Evolutionary conservation across 192 early-diverging fungal genomes (phyloP).

Genomic region (Coemansia sp.): DNA sequence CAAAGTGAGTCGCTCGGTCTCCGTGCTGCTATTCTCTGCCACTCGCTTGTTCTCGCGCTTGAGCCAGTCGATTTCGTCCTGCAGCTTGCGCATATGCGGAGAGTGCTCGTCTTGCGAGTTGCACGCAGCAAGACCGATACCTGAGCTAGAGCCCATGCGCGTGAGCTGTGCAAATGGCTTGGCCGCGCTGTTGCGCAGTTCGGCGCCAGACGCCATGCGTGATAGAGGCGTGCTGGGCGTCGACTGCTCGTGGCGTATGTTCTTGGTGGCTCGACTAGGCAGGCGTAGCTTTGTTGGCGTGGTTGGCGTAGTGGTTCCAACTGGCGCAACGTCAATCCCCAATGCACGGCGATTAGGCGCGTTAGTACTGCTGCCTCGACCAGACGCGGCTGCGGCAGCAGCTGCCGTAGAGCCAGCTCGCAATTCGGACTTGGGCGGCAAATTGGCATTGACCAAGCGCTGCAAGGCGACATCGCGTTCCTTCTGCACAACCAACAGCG

Average conservation of each 20-base stretch:
- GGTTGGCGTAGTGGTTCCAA: neutral
- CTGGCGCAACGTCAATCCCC: conserved; percentile 15
- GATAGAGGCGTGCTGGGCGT: conserved; percentile 11
- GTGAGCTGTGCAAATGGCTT: neutral
- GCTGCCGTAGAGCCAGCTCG: neutral
- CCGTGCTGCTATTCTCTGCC: conserved; percentile 16
- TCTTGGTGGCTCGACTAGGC: conserved; percentile 32
- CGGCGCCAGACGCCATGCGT: conserved; percentile 18
- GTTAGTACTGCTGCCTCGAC: neutral
- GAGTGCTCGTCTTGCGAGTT: neutral
- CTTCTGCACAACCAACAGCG: conserved; percentile 44
- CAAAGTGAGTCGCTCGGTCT: conserved; percentile 31
- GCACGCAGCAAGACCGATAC: neutral
- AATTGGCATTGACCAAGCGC: conserved; percentile 33
- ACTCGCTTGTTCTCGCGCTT: conserved; percentile 20
- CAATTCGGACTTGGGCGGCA: neutral
- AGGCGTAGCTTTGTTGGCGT: conserved; percentile 31
- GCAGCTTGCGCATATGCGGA: conserved; percentile 13
- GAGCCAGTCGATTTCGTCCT: conserved; percentile 32
- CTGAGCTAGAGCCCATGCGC: conserved; percentile 6
- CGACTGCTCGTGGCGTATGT: conserved; percentile 7
- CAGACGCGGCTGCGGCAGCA: neutral
- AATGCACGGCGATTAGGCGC: conserved; percentile 16
- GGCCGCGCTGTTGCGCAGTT: conserved; percentile 2
- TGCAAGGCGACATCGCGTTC: conserved; percentile 52